phyloP scores from a whole-genome alignment of 306 rosid species.

The Casuarina glauca region DNA sequence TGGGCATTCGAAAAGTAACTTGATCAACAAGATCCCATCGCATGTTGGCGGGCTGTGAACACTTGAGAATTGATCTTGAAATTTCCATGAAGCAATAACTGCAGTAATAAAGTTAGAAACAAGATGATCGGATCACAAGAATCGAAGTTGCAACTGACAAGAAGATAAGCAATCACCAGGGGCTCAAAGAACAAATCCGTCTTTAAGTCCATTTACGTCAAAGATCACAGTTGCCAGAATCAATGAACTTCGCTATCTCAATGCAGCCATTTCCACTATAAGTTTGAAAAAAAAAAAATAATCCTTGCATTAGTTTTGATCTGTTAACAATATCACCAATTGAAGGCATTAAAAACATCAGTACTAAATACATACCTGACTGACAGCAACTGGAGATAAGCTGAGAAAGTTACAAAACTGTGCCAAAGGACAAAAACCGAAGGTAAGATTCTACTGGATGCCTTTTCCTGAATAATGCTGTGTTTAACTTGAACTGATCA shows the following conservation, averaged over 20 bases:
- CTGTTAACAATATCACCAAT: constrained; percentile 8
- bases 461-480: not conserved
- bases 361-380: constrained; percentile 24
- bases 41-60: constrained; percentile 16
- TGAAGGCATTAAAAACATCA: constrained; percentile 18
- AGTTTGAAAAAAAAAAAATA: not conserved
- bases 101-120: constrained; percentile 17
- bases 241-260: not conserved
- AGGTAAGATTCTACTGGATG: constrained; percentile 4
- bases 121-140: not conserved
- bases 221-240: not conserved
- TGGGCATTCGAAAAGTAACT: constrained; percentile 2
- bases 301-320: not conserved
- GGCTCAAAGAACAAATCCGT: not conserved
- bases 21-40: constrained; percentile 18
- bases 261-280: not conserved
- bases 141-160: not conserved
- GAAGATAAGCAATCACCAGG: constrained; percentile 7
- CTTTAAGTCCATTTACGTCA: not conserved
- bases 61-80: constrained; percentile 4
- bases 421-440: not conserved
- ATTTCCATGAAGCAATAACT: constrained; percentile 15
- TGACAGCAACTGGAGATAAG: constrained; percentile 5
- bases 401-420: constrained; percentile 9
- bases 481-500: constrained; percentile 11